Evolutionary conservation across 2,329 filamentous ascomycete genomes (phyloP).

Genomic region (Phialocephala sp.): DNA sequence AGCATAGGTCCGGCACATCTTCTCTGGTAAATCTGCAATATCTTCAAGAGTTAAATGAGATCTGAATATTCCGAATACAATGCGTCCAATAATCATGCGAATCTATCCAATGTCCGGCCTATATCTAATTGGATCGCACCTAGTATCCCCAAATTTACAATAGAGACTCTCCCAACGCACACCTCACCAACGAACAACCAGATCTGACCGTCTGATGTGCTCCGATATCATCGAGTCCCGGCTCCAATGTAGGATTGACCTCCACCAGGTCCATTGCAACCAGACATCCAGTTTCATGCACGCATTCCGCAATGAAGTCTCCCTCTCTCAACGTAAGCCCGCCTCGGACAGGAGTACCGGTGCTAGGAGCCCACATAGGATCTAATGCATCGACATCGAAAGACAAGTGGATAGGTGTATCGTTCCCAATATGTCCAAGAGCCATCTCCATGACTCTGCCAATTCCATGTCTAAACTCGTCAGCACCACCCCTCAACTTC

Average conservation of each 20-base stretch:
- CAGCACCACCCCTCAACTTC: constrained; percentile 15
- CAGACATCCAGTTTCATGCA: constrained; percentile 79
- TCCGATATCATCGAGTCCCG: constrained; percentile 59
- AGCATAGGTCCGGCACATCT: too few species aligned
- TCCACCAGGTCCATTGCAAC: constrained; percentile 84
- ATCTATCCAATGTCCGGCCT: background rate
- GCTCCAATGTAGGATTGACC: constrained; percentile 76
- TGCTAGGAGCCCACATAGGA: constrained; percentile 94
- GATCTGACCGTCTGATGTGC: constrained; percentile 87
- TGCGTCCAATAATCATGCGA: background rate
- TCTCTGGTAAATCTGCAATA: too few species aligned
- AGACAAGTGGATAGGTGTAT: constrained; percentile 95
- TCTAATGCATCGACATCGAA: constrained; percentile 98
- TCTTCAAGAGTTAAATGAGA: background rate
- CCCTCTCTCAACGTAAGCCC: constrained; percentile 93
- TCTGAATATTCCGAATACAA: background rate
- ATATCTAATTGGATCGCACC: background rate
- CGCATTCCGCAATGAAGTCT: constrained; percentile 92
- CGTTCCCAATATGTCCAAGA: constrained; percentile 90
- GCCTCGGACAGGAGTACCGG: constrained; percentile 91
- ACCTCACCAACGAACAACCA: constrained; percentile 88
- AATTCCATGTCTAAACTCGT: constrained; percentile 76
- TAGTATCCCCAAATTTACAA: constrained; percentile 56
- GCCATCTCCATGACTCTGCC: constrained; percentile 98
- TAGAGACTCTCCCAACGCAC: constrained; percentile 89